Evolutionary conservation across 2,329 filamentous ascomycete species (phyloP), one percentile per base, ranked within the genome.

Genomic region (Alternaria conjuncta): DNA sequence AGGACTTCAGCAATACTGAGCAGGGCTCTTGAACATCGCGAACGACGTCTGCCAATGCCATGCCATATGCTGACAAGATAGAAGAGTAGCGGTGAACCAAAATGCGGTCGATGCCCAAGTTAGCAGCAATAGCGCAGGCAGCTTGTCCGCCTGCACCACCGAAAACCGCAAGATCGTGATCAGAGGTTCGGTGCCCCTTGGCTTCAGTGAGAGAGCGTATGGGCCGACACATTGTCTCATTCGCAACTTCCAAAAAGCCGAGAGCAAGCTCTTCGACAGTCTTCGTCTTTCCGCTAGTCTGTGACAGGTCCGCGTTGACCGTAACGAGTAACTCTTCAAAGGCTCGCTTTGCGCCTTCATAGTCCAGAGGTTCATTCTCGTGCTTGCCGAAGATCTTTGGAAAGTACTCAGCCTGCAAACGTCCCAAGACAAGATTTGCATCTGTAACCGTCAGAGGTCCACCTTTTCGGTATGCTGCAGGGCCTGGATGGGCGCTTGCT

Each of bases 61-160:
- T 55, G 4, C 53, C 53, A 10, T 84, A 85, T 0, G 83, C 83
- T 0, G 83, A 84, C 1, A 85, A 66, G 12, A 85, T 82, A 7
- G 79, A 82, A 0, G 83, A 84, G 65, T 83, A 84, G 30, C 79
- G 78, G 30, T 83, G 83, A 12, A 85, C 79, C 28, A 84, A 76
- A 56, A 82, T 79, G 2, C 79, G 75, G 10, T 74, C 75, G 57
- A 85, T 84, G 2, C 81, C 81, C 1, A 85, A 72, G n/a, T 80
- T 80, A 0, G 72, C 71, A 0, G 83, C 83, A 12, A 85, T 79
- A 2, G 80, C 78, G 28, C 81, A 82, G 3, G 83, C 82, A 21
- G 84, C 82, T 61, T 84, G 83, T 5, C 82, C 82, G 28, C 82
- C 82, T 20, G 75, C 75, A 15, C 75, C 74, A 15, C 75, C 74